Evolutionary conservation across 495 filamentous ascomycete genomes (phyloP).

Genomic region (Symbiotaphrina buchneri): DNA sequence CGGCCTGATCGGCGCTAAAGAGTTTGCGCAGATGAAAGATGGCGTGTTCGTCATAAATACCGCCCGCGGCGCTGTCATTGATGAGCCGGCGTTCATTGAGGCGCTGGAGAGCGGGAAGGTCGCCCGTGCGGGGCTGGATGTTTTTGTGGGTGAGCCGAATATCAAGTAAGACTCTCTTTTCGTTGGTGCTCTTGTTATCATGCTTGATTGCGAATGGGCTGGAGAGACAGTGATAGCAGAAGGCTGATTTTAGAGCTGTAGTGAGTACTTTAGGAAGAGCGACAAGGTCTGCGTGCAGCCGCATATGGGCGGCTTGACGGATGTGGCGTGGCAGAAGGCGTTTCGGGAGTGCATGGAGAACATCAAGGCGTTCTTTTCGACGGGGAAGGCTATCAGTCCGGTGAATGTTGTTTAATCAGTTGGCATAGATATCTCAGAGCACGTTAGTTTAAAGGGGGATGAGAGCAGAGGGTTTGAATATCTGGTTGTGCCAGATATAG

Average conservation of each 20-base stretch:
- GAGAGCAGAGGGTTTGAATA: too few relatives aligned
- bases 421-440: too few relatives aligned
- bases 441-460: too few relatives aligned
- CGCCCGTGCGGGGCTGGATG: slow-evolving; percentile 51
- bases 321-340: not conserved
- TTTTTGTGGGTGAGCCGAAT: slow-evolving; percentile 52
- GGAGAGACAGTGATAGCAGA: too few relatives aligned
- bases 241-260: too few relatives aligned
- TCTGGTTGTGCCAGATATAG: too few relatives aligned
- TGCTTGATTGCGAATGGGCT: too few relatives aligned
- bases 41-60: slow-evolving; percentile 46
- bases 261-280: not conserved
- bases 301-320: not conserved
- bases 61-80: slow-evolving; percentile 50
- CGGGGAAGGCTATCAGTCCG: slow-evolving; percentile 1
- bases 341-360: slow-evolving; percentile 5
- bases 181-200: too few relatives aligned
- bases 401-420: too few relatives aligned
- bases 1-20: slow-evolving; percentile 34
- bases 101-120: slow-evolving; percentile 44
- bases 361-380: slow-evolving; percentile 1
- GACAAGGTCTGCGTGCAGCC: not conserved
- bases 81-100: slow-evolving; percentile 42
- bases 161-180: too few relatives aligned
- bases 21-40: slow-evolving; percentile 44